Base-by-base conservation (phyloP, 192 early-diverging fungal genomes). In the Allomyces javanicus region DNA sequence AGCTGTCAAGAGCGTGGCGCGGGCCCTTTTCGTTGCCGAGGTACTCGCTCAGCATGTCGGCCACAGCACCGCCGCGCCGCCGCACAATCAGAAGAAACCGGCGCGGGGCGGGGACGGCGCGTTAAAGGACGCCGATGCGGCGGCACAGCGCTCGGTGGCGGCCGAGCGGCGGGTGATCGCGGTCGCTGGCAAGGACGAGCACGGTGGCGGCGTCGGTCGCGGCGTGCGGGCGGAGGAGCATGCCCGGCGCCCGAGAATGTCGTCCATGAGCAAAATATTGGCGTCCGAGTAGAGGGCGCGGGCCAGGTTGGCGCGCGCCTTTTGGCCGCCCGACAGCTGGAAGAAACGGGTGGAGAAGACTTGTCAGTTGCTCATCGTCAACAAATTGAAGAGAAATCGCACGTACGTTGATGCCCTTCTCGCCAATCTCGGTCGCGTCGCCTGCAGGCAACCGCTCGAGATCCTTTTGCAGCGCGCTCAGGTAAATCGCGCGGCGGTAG, bases 271-370 rank as follows among this genome's bases (percentile, higher is more conserved):
- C 11, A 87, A 81, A 64, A 94, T 86, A 26, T 91, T 89, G 11
- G 85, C 75, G 66, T 85, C 76, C 10, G 72, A 77, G 75, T 96
- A 93, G 0, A 90, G 74, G 0, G 86, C 76, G 10, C 95, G 79
- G 0, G 93, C 93, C 9, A 66, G 61, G 25, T 66, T 66, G 17
- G 80, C 63, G 19, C 80, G 84, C 26, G 86, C 84, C 72, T 91
- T 93, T 65, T 97, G 94, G 10, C 94, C 94, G 69, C 94, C 94
- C 43, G 86, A 89, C 19, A 97, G 77, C 58, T 58, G 14, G 1
- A 9, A 9, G 0, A 9, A 40, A 7, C 9, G 33, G 2, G 33
- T 9, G 33, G 33, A 40, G 33, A 40, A 9, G 4, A 9, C 9
- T 40, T 3, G 33, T 40, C 2, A 40, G 7, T 9, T 9, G 4